Evolutionary conservation across 2,329 filamentous ascomycete species (phyloP).

Genomic region (Diaporthe nobilis): DNA sequence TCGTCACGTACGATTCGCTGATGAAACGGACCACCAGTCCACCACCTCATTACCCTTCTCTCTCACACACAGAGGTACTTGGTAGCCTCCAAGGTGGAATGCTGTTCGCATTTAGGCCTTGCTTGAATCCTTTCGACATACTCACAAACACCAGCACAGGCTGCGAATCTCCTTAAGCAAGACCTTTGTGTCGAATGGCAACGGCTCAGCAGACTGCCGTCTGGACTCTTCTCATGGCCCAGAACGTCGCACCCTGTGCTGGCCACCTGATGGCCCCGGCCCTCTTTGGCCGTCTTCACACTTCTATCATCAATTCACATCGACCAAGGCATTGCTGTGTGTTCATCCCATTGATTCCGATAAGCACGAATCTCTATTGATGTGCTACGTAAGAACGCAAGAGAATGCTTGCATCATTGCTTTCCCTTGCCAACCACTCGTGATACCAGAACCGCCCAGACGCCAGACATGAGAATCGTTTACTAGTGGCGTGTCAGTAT

Average conservation of each 20-base stretch:
- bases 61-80: too few relatives aligned
- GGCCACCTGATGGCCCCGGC: too few relatives aligned
- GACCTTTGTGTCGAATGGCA: neutral
- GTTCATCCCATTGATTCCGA: constrained; percentile 39
- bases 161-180: neutral
- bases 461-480: constrained; percentile 62
- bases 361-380: constrained; percentile 36
- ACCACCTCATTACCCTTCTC: neutral
- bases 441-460: constrained; percentile 52
- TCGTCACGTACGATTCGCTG: neutral
- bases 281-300: neutral
- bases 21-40: neutral
- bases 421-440: constrained; percentile 47
- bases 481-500: constrained; percentile 76
- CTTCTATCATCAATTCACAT: neutral
- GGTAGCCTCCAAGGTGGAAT: neutral
- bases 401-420: constrained; percentile 33
- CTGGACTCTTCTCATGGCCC: neutral
- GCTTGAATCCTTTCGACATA: neutral
- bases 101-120: neutral
- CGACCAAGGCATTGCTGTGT: neutral
- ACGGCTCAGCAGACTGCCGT: too few relatives aligned
- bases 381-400: constrained; percentile 37
- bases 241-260: neutral
- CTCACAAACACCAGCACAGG: neutral